Evolutionary conservation across 1,284 basidiomycete genomes (phyloP).

Genomic region (Pisolithus thermaeus): DNA sequence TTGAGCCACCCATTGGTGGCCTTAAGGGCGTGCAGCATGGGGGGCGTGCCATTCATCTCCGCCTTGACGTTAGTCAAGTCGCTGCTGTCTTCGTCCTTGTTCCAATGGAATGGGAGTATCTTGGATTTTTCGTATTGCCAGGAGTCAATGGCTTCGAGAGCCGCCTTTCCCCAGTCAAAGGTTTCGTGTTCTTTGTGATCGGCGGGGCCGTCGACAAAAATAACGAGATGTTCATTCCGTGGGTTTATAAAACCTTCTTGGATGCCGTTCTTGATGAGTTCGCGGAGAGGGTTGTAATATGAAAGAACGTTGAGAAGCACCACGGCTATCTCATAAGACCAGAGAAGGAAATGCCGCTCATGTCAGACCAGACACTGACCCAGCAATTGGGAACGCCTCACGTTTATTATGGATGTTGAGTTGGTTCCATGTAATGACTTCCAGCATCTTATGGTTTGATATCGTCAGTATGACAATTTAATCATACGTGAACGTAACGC

Average conservation of each 20-base stretch:
- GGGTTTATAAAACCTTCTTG: slow-evolving; percentile 72
- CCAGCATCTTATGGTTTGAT: slow-evolving; percentile 53
- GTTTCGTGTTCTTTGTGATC: slow-evolving; percentile 47
- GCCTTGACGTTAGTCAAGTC: slow-evolving; percentile 17
- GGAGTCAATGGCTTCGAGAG: slow-evolving; percentile 56
- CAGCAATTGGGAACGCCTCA: slow-evolving; percentile 30
- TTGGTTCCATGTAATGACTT: slow-evolving; percentile 90
- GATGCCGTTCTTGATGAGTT: slow-evolving; percentile 63
- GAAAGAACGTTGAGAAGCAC: slow-evolving; percentile 77
- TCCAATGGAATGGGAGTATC: slow-evolving; percentile 37
- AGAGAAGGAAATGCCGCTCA: background rate
- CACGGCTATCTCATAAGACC: slow-evolving; percentile 46
- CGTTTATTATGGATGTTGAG: slow-evolving; percentile 86
- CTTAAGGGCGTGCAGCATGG: slow-evolving; percentile 25
- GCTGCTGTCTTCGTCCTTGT: slow-evolving; percentile 29
- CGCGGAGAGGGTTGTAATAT: slow-evolving; percentile 76
- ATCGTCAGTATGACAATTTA: slow-evolving; percentile 5
- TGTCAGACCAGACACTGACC: background rate
- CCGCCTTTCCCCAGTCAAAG: slow-evolving; percentile 76
- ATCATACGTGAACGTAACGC: background rate
- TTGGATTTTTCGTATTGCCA: slow-evolving; percentile 44
- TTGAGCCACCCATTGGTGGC: slow-evolving; percentile 25
- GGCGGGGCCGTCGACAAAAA: slow-evolving; percentile 69
- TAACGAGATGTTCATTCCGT: slow-evolving; percentile 52
- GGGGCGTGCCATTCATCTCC: slow-evolving; percentile 19